These are phyloP conservation scores for Lentinula novae-zelandiae DNA, from an alignment of 1,284 basidiomycete species.

Conservation along the genomic window DNA sequence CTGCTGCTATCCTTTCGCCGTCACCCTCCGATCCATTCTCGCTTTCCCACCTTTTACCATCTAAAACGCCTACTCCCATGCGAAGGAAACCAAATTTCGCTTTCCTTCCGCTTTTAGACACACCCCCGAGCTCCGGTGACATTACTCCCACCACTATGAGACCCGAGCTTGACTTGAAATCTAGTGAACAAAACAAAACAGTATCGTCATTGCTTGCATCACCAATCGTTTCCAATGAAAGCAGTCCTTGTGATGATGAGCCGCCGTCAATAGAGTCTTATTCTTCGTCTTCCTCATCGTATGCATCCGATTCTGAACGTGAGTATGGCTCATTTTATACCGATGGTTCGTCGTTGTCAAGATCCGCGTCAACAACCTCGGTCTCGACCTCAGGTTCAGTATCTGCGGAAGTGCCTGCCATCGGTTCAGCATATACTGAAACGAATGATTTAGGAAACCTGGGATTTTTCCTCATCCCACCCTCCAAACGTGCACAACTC, in stretches of 20 bases:
- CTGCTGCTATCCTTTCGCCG: constrained; percentile 9
- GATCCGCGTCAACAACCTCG: constrained; percentile 3
- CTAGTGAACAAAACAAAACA: neutral
- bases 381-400: constrained; percentile 1
- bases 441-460: neutral
- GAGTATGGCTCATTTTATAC: constrained; percentile 5
- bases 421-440: neutral
- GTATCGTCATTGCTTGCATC: neutral
- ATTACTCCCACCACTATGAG: neutral
- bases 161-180: neutral
- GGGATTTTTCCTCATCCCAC: constrained; percentile 1
- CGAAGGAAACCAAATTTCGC: constrained; percentile 30
- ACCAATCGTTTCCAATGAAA: neutral
- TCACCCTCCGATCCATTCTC: constrained; percentile 18
- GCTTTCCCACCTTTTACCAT: constrained; percentile 27
- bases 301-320: constrained; percentile 7
- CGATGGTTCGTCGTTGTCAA: constrained; percentile 2
- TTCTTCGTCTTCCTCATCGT: constrained; percentile 7
- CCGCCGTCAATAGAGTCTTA: neutral
- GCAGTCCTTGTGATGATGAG: neutral
- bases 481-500: neutral
- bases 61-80: constrained; percentile 17
- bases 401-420: neutral
- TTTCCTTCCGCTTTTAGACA: constrained; percentile 38
- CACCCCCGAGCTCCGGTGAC: constrained; percentile 20